Evolutionary conservation across 2,329 filamentous ascomycete species (phyloP).

Genomic region (Paecilomyces sp.): DNA sequence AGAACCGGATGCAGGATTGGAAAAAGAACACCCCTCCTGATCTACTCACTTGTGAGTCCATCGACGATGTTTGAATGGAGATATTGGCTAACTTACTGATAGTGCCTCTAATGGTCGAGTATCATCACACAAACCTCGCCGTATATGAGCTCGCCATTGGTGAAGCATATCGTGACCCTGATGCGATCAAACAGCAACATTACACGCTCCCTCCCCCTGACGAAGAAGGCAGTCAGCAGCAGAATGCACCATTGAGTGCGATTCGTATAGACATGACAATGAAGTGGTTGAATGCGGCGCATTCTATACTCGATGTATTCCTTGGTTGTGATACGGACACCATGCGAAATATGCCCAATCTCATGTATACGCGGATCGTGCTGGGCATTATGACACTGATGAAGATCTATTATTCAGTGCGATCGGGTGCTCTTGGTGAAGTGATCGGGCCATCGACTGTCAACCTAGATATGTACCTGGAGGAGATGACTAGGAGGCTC

Average conservation of each 20-base stretch:
- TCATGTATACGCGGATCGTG: slow-evolving; percentile 25
- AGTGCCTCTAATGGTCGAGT: slow-evolving; percentile 24
- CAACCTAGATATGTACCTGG: slow-evolving; percentile 24
- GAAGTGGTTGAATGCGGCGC: slow-evolving; percentile 31
- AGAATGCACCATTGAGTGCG: slow-evolving; percentile 17
- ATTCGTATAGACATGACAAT: slow-evolving; percentile 28
- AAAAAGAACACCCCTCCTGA: slow-evolving; percentile 19
- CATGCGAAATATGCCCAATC: slow-evolving; percentile 25
- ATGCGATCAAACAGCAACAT: slow-evolving; percentile 24
- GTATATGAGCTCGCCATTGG: slow-evolving; percentile 28
- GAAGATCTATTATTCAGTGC: slow-evolving; percentile 28
- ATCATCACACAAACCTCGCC: slow-evolving; percentile 22
- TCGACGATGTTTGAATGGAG: neutral
- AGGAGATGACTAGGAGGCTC: slow-evolving; percentile 21
- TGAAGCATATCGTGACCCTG: slow-evolving; percentile 29
- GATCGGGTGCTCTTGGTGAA: slow-evolving; percentile 21
- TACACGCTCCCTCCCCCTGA: slow-evolving; percentile 24
- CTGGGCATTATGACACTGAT: slow-evolving; percentile 25
- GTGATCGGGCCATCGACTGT: slow-evolving; percentile 21
- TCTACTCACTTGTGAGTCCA: slow-evolving; percentile 20
- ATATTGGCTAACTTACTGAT: neutral
- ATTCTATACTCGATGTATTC: slow-evolving; percentile 24
- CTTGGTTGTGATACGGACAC: slow-evolving; percentile 24
- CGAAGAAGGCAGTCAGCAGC: slow-evolving; percentile 8
- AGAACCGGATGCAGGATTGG: slow-evolving; percentile 28